A percentile compares a stretch with the other conserved stretches of the same genome.
These are phyloP conservation scores for Tillandsia leiboldiana DNA, from an alignment of 176 grass and related monocot genomes.

Conservation along the genomic window DNA sequence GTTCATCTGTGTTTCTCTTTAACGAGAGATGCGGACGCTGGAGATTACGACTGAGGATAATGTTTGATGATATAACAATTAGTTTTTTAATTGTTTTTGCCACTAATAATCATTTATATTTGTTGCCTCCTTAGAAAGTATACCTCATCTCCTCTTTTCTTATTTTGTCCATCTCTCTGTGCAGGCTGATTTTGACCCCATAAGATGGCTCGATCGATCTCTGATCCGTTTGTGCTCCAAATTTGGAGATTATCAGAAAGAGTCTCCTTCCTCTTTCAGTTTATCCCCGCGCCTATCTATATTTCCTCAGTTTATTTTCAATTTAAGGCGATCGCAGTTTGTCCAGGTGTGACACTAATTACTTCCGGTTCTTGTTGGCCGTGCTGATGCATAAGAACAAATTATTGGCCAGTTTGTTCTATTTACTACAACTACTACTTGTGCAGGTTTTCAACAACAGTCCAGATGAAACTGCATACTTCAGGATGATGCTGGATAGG, in stretches of 20 bases:
- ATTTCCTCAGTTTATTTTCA: slow-evolving; percentile 89
- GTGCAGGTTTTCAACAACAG: slow-evolving; percentile 82
- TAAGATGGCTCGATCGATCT: slow-evolving; percentile 85
- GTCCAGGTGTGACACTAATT: slow-evolving; percentile 50
- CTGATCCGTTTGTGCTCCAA: slow-evolving; percentile 81
- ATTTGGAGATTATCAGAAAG: slow-evolving; percentile 96
- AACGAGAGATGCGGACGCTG: too few species aligned
- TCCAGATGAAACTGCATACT: slow-evolving; percentile 81
- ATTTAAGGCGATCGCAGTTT: slow-evolving; percentile 91
- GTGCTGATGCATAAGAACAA: slow-evolving; percentile 7
- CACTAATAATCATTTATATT: slow-evolving; percentile 4
- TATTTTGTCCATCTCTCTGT: slow-evolving; percentile 21
- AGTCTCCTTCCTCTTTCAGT: slow-evolving; percentile 68
- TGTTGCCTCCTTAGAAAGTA: slow-evolving; percentile 4
- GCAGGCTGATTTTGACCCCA: slow-evolving; percentile 88
- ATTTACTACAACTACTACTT: not conserved
- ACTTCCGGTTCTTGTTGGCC: slow-evolving; percentile 3
- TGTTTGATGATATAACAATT: too few species aligned
- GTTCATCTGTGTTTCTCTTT: too few species aligned
- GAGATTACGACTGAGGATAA: too few species aligned
- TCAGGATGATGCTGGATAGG: slow-evolving; percentile 69
- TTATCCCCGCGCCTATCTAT: slow-evolving; percentile 83
- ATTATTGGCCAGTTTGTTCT: not conserved
- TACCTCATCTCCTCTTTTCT: not conserved
- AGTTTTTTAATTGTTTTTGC: slow-evolving; percentile 5